phyloP scores from a whole-genome alignment of 805 yeast species.

The Spathaspora boniae region DNA sequence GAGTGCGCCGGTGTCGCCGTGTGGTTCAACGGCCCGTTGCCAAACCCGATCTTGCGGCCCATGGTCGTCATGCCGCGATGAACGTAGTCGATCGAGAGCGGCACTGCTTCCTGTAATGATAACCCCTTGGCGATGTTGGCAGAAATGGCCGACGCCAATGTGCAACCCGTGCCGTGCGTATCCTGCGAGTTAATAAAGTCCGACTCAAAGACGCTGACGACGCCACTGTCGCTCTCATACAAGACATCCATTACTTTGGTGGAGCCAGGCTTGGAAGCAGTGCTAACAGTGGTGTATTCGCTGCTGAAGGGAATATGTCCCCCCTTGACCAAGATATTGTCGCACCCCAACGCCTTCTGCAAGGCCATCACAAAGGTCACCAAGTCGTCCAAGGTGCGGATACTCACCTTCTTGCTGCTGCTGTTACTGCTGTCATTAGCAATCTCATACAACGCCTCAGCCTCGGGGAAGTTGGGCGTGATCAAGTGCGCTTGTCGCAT shows the following conservation, averaged over 20 bases:
- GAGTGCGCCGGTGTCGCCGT: slow-evolving; percentile 29
- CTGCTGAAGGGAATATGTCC: slow-evolving; percentile 61
- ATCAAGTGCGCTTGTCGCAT: slow-evolving; percentile 54
- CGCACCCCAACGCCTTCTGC: slow-evolving; percentile 33
- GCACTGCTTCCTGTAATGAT: slow-evolving; percentile 46
- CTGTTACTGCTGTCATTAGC: slow-evolving; percentile 19
- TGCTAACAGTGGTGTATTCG: slow-evolving; percentile 1
- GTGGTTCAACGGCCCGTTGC: slow-evolving; percentile 80
- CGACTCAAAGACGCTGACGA: slow-evolving; percentile 45
- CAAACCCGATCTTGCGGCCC: slow-evolving; percentile 45
- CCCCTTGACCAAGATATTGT: slow-evolving; percentile 69
- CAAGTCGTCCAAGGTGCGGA: slow-evolving; percentile 34
- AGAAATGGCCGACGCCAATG: slow-evolving; percentile 76
- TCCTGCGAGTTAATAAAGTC: slow-evolving; percentile 44
- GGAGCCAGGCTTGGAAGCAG: slow-evolving; percentile 4
- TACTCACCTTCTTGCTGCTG: background rate
- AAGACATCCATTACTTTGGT: slow-evolving; percentile 48
- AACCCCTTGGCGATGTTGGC: slow-evolving; percentile 63
- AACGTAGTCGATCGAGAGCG: slow-evolving; percentile 59
- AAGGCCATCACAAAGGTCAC: slow-evolving; percentile 19
- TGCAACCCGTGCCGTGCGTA: slow-evolving; percentile 91
- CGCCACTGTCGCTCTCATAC: slow-evolving; percentile 38
- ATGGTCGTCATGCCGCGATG: slow-evolving; percentile 54
- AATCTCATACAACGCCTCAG: slow-evolving; percentile 37
- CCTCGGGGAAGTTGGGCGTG: slow-evolving; percentile 78